Evolutionary conservation across 2,329 filamentous ascomycete genomes (phyloP).

Genomic region (Zasmidium angulare): DNA sequence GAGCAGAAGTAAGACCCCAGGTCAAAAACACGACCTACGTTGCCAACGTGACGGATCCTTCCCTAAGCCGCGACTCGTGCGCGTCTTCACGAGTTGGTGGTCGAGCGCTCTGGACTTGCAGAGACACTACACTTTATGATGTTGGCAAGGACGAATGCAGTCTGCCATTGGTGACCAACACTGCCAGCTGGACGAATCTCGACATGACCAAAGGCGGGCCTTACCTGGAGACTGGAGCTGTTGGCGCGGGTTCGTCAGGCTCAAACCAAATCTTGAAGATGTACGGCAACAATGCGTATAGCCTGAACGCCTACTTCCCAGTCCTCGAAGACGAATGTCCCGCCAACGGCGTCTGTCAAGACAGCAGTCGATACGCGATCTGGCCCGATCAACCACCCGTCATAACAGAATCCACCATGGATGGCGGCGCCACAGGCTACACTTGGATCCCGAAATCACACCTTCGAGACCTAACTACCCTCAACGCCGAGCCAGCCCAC

Average conservation of each 20-base stretch:
- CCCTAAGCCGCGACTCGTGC: conserved; percentile 27
- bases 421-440: conserved; percentile 19
- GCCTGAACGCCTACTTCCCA: conserved; percentile 17
- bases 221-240: conserved; percentile 5
- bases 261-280: conserved; percentile 22
- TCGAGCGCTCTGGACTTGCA: conserved; percentile 28
- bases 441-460: conserved; percentile 23
- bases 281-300: conserved; percentile 16
- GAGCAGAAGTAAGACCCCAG: conserved; percentile 11
- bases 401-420: conserved; percentile 6
- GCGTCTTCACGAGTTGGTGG: conserved; percentile 19
- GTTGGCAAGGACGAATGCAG: conserved; percentile 4
- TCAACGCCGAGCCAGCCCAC: conserved; percentile 16
- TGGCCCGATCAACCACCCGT: conserved; percentile 27
- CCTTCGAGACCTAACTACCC: conserved; percentile 12
- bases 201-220: conserved; percentile 9
- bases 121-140: conserved; percentile 23
- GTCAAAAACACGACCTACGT: conserved; percentile 17
- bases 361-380: conserved; percentile 23
- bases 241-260: conserved; percentile 20
- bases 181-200: conserved; percentile 25
- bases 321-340: conserved; percentile 22
- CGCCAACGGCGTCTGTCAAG: conserved; percentile 18
- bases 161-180: conserved; percentile 22
- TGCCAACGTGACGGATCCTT: conserved; percentile 24